Base-by-base conservation (phyloP, 1,284 basidiomycete species). In the Mycosarcoma mackinlayi region DNA sequence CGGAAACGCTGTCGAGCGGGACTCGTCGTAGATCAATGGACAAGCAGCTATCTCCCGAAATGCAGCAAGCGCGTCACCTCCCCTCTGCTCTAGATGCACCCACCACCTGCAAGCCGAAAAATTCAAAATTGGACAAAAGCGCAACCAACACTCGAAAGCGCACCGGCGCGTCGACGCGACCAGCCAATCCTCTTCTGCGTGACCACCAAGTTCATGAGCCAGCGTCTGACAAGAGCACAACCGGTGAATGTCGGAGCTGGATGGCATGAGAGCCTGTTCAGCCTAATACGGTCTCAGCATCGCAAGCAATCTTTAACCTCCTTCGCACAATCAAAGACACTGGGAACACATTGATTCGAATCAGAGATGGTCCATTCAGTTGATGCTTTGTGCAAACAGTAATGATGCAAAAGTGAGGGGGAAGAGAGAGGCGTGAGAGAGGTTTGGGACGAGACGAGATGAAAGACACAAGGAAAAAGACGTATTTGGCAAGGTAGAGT, bases 381-480 rank as follows among this genome's bases (percentile, higher is more conserved):
- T 66, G 63, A 66, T 66, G 63, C 63, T 60, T 65, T 59, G 63
- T 66, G 63, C 63, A 60, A 64, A 53, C 27, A 30, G 23, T 40
- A 51, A 54, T 59, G 47, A 58, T 58, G 63, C 63, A 59, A 59
- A 59, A 51, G 51, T 53, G 49, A 48, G 40, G 53, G 24, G 35
- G 33, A 21, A 35, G 38, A 24, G 19, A 30, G n/a, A 49, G n/a
- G n/a, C n/a, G 21, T 39, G 38, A 51, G 46, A 31, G 11, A 19
- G 27, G 37, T 31, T 14, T 8, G 9, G 30, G 30, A 13, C n/a
- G 40, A 34, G 30, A 52, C 23, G 8, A 25, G 24, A 28, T 33
- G 42, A 37, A 30, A 34, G 21, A 23, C 23, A 24, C 11, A 30
- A 37, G 39, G 52, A 60, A 45, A 51, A 57, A 13, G 23, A 31